phyloP scores from a whole-genome alignment of 805 yeast species.

The Nematodospora valgi region DNA sequence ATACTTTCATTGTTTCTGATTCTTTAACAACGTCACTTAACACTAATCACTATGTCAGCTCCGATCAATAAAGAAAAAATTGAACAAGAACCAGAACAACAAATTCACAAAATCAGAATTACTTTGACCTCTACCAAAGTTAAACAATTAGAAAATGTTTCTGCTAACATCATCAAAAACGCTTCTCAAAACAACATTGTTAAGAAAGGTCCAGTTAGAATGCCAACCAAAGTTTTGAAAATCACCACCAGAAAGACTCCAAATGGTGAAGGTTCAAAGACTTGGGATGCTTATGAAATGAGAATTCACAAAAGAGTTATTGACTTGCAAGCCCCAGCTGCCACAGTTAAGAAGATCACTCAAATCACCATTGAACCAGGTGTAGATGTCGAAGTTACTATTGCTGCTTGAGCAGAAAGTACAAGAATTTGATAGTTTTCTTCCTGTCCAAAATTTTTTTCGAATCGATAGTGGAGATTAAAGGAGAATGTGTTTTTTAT shows the following conservation, averaged over 20 bases:
- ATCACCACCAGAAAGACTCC: slow-evolving; percentile 99
- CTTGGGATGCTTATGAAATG: slow-evolving; percentile 99
- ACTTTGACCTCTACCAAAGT: slow-evolving; percentile 98
- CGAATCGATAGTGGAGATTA: slow-evolving; percentile 3
- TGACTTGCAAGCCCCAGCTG: slow-evolving; percentile 96
- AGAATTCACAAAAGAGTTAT: slow-evolving; percentile 99
- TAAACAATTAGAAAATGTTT: slow-evolving; percentile 95
- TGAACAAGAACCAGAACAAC: slow-evolving; percentile 70
- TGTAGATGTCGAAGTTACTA: slow-evolving; percentile 95
- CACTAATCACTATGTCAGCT: slow-evolving; percentile 65
- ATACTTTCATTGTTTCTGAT: slow-evolving; percentile 5
- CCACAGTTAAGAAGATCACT: slow-evolving; percentile 90
- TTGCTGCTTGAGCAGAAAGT: slow-evolving; percentile 63
- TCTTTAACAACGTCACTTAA: slow-evolving; percentile 39
- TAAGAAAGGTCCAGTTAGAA: slow-evolving; percentile 99
- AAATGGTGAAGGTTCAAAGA: slow-evolving; percentile 99
- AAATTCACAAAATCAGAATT: slow-evolving; percentile 96
- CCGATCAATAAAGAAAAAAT: slow-evolving; percentile 79
- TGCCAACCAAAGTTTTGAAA: slow-evolving; percentile 98
- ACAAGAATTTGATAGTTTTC: not conserved
- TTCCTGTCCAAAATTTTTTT: not conserved
- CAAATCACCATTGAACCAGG: slow-evolving; percentile 99
- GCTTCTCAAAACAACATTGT: slow-evolving; percentile 78
- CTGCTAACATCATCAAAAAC: slow-evolving; percentile 82
- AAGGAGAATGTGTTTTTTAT: slow-evolving; percentile 3